Percentiles rank a stretch among this genome's conserved stretches.
These are phyloP conservation scores for Heliamphora pulchella DNA, from an alignment of 179 eudicot species.

Conservation along the genomic window DNA sequence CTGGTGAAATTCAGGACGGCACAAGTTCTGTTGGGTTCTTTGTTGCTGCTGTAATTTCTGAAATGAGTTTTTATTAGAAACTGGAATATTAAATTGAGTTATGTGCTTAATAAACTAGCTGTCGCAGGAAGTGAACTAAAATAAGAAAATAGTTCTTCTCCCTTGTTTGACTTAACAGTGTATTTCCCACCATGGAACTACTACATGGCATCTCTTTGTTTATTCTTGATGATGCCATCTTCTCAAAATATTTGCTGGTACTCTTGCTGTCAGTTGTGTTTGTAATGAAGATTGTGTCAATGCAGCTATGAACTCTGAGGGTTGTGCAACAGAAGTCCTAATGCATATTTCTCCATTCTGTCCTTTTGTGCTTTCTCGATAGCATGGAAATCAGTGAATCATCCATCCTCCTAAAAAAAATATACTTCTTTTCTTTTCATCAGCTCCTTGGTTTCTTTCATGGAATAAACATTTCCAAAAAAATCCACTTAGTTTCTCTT, in stretches of 20 bases:
- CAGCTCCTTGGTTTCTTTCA: not conserved
- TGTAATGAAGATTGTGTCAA: not conserved
- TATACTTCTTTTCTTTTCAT: not conserved
- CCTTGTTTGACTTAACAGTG: not conserved
- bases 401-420: not conserved
- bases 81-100: not conserved
- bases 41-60: not conserved
- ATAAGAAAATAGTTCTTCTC: not conserved
- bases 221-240: not conserved
- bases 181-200: not conserved
- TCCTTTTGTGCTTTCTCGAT: not conserved
- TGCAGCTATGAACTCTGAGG: not conserved
- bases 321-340: not conserved
- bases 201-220: not conserved
- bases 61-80: not conserved
- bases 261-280: constrained; percentile 1
- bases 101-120: not conserved
- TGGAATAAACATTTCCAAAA: not conserved
- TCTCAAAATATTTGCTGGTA: not conserved
- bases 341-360: not conserved
- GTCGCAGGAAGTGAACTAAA: not conserved
- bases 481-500: not conserved
- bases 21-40: not conserved
- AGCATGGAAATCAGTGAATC: not conserved
- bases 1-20: not conserved